Evolutionary conservation across 2,329 filamentous ascomycete genomes (phyloP).

Genomic region (Aspergillus sergii): DNA sequence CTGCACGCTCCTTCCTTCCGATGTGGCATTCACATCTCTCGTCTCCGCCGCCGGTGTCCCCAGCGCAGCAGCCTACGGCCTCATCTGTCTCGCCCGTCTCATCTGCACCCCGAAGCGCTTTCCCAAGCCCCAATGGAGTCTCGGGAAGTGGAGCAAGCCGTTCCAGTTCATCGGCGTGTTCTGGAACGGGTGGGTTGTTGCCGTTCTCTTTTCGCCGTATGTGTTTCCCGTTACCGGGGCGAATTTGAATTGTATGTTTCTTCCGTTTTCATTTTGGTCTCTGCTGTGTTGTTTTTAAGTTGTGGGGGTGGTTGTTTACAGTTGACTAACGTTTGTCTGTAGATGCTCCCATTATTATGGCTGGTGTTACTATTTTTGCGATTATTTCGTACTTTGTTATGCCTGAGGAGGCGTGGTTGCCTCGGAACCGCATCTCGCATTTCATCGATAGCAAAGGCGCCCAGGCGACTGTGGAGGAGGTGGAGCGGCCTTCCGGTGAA

Average conservation of each 20-base stretch:
- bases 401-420: slow-evolving; percentile 52
- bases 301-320: background rate
- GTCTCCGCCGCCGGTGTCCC: slow-evolving; percentile 57
- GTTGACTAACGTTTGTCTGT: background rate
- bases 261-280: background rate
- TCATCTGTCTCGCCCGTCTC: slow-evolving; percentile 54
- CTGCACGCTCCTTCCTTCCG: slow-evolving; percentile 61
- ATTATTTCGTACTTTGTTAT: slow-evolving; percentile 53
- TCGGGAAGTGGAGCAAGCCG: slow-evolving; percentile 49
- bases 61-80: slow-evolving; percentile 55
- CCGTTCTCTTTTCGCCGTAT: slow-evolving; percentile 52
- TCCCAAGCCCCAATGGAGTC: slow-evolving; percentile 51
- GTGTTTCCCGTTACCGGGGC: slow-evolving; percentile 47
- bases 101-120: slow-evolving; percentile 53
- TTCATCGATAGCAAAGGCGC: slow-evolving; percentile 44
- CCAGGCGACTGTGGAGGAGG: slow-evolving; percentile 31
- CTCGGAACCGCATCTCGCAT: slow-evolving; percentile 47
- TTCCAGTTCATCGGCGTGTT: slow-evolving; percentile 52
- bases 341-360: slow-evolving; percentile 57
- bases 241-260: slow-evolving; percentile 47
- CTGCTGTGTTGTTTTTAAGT: background rate
- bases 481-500: slow-evolving; percentile 8
- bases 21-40: slow-evolving; percentile 57
- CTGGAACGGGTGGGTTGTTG: slow-evolving; percentile 56
- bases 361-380: slow-evolving; percentile 51